A percentile compares a stretch with the other conserved stretches of the same genome.
phyloP scores from a whole-genome alignment of 345 rosid genomes.

The Camelina sativa region DNA sequence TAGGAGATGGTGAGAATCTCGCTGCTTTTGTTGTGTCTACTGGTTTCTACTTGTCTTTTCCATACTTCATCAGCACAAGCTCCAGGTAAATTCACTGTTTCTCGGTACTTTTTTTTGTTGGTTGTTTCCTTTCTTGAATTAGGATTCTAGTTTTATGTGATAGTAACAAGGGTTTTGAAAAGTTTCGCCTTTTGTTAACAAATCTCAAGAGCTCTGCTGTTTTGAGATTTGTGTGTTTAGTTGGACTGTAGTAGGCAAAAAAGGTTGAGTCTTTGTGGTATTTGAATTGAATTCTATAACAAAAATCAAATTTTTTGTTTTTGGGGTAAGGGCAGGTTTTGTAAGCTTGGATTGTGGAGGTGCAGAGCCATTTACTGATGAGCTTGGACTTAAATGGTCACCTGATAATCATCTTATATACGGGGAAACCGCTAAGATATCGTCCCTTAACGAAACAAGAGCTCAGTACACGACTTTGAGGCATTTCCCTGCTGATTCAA shows the following conservation, averaged over 20 bases:
- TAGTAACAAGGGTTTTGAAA: constrained; percentile 6
- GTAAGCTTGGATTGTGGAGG: constrained; percentile 97
- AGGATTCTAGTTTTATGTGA: constrained; percentile 8
- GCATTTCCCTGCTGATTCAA: constrained; percentile 90
- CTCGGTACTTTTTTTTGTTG: neutral
- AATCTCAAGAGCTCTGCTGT: neutral
- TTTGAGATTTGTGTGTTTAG: constrained; percentile 18
- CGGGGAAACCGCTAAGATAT: constrained; percentile 70
- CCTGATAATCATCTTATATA: constrained; percentile 65
- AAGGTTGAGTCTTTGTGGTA: constrained; percentile 7
- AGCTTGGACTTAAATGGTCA: constrained; percentile 81
- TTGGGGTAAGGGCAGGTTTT: constrained; percentile 61
- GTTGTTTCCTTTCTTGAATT: neutral
- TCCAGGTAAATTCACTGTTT: constrained; percentile 53
- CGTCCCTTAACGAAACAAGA: constrained; percentile 67
- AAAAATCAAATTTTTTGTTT: constrained; percentile 11
- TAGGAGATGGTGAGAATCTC: constrained; percentile 58
- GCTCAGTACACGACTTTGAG: constrained; percentile 77
- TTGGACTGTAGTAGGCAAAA: neutral
- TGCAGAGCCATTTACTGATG: constrained; percentile 65
- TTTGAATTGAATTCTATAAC: constrained; percentile 9
- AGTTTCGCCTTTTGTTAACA: neutral
- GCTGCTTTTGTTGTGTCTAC: constrained; percentile 42
- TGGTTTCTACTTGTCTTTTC: constrained; percentile 48
- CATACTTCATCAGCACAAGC: constrained; percentile 60